Base-by-base conservation (phyloP, 805 yeast species). In the Middelhovenomyces tepae region DNA sequence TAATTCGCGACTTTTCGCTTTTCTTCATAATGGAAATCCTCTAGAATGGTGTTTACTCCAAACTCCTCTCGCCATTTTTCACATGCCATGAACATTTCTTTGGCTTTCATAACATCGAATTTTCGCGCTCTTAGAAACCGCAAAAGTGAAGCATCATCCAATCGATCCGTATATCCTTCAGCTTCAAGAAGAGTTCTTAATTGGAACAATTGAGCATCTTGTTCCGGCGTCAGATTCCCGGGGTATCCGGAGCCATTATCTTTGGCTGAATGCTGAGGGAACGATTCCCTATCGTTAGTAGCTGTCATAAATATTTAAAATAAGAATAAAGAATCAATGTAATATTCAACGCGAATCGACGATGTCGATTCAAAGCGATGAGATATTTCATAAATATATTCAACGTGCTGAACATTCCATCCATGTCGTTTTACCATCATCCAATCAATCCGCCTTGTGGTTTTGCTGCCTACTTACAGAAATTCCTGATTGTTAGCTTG, bases 61-160 rank as follows among this genome's bases (percentile, higher is more conserved):
- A 69, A 85, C 41, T 77, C 82, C 51, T 71, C 62, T 59, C 98
- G 77, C 98, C 98, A 91, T 41, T 71, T 73, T 63, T 91, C 95
- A 60, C 95, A 87, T 41, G 71, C 75, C 39, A 67, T 73, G 54
- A 69, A 86, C 98, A 91, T 91, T 40, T 69, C 73, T 51, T 71
- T 69, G 18, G 98, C 82, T 50, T 77, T 73, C 39, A 64, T 69
- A 20, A 87, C 65, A 50, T 86, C 95, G 54, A 91, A 91, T 68
- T 86, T 87, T 62, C 98, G 77, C 7, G 98, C 98, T 54, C 97
- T 75, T 43, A 91, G 66, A 60, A 91, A 91, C 48, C 98, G 77
- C 41, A 78, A 58, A 51, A 67, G 62, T 3, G 91, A 71, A 10
- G 95, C 84, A 50, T 84, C 95, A 57, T 91, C 98, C 35, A 83